These are phyloP conservation scores for Colletotrichum tofieldiae DNA, from an alignment of 2,329 filamentous ascomycete genomes.

Conservation along the genomic window DNA sequence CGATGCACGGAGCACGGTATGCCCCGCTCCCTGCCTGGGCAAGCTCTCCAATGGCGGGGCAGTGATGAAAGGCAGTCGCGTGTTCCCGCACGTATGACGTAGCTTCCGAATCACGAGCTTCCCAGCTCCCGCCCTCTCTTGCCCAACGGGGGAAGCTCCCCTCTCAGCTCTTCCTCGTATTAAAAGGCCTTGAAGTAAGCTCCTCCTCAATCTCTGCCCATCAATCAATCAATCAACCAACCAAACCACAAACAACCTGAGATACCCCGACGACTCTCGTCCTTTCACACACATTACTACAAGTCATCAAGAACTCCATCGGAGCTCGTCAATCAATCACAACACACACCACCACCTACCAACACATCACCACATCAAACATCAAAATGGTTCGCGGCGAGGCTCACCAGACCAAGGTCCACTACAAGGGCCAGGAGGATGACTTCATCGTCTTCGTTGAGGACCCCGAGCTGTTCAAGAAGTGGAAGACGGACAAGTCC, in stretches of 20 bases:
- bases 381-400: slow-evolving; percentile 80
- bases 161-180: slow-evolving; percentile 18
- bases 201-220: background rate
- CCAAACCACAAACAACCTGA: slow-evolving; percentile 10
- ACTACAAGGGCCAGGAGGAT: slow-evolving; percentile 82
- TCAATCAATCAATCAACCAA: slow-evolving; percentile 23
- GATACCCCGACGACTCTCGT: slow-evolving; percentile 29
- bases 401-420: slow-evolving; percentile 80
- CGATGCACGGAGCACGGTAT: slow-evolving; percentile 33
- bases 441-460: slow-evolving; percentile 75
- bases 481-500: slow-evolving; percentile 87
- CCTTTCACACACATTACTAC: slow-evolving; percentile 26
- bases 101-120: slow-evolving; percentile 42
- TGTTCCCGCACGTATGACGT: slow-evolving; percentile 44
- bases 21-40: slow-evolving; percentile 39
- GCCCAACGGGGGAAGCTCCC: slow-evolving; percentile 35
- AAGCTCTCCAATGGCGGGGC: slow-evolving; percentile 42
- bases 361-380: slow-evolving; percentile 38
- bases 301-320: slow-evolving; percentile 32
- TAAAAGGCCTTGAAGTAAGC: slow-evolving; percentile 30
- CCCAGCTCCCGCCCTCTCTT: slow-evolving; percentile 29
- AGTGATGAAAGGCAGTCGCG: slow-evolving; percentile 42
- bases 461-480: slow-evolving; percentile 75
- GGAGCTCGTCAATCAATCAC: slow-evolving; percentile 38
- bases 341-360: slow-evolving; percentile 11